Percentiles rank a stretch among this genome's conserved stretches.
phyloP scores from a whole-genome alignment of 352 stramenopile genomes.

The Peronospora destructor region DNA sequence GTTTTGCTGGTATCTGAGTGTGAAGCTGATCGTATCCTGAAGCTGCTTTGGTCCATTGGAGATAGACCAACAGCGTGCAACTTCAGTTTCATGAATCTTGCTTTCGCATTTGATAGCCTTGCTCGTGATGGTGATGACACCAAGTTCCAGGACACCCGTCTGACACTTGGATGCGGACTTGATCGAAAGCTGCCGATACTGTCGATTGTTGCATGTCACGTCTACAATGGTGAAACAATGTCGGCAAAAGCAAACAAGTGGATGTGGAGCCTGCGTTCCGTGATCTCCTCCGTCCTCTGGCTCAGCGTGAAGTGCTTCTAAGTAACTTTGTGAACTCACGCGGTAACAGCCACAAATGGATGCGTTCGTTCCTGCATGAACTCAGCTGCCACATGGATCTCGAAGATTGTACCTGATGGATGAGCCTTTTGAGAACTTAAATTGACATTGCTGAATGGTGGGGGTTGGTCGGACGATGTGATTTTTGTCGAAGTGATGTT shows the following conservation, averaged over 20 bases:
- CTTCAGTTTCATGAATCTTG: slow-evolving; percentile 28
- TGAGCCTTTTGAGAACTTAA: no score
- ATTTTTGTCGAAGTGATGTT: no score
- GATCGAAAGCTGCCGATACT: slow-evolving; percentile 5
- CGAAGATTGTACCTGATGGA: slow-evolving; percentile 6
- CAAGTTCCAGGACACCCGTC: neutral
- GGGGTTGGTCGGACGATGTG: no score
- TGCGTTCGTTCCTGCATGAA: slow-evolving; percentile 34
- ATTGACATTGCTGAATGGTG: no score
- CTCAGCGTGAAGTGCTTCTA: slow-evolving; percentile 18
- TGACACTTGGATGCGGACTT: neutral
- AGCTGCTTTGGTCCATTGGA: slow-evolving; percentile 19
- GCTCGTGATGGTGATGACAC: slow-evolving; percentile 9
- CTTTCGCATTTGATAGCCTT: slow-evolving; percentile 19
- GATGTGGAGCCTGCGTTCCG: slow-evolving; percentile 11
- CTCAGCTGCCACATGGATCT: slow-evolving; percentile 37
- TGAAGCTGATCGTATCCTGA: slow-evolving; percentile 35
- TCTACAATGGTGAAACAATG: slow-evolving; percentile 37
- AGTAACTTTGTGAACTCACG: slow-evolving; percentile 28
- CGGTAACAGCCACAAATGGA: slow-evolving; percentile 31
- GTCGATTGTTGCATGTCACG: slow-evolving; percentile 12
- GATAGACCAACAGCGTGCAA: no score
- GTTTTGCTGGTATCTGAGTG: slow-evolving; percentile 37
- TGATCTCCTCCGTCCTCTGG: slow-evolving; percentile 14
- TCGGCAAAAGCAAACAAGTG: slow-evolving; percentile 13